Conservation (phyloP, 2,329 filamentous ascomycete species). For the Davidsoniella neocaledoniae region DNA sequence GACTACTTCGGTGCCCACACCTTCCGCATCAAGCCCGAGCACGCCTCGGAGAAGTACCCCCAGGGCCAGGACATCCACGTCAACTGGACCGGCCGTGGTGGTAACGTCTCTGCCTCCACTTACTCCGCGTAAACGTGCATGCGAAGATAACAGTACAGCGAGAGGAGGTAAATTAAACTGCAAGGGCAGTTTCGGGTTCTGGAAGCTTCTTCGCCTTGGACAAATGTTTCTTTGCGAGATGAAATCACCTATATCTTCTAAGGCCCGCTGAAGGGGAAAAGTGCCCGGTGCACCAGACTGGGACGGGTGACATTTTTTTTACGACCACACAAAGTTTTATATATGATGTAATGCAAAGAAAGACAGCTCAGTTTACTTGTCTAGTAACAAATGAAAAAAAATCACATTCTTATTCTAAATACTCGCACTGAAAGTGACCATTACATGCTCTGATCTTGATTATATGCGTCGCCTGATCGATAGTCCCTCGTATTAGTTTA, state of each 20-base stretch:
- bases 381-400: not conserved
- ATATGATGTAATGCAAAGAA: slow-evolving; percentile 13
- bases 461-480: no score
- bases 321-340: slow-evolving; percentile 7
- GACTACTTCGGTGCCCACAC: slow-evolving; percentile 98
- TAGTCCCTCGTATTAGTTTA: no score
- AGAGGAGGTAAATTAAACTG: slow-evolving; percentile 2
- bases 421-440: no score
- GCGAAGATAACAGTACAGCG: not conserved
- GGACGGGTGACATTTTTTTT: slow-evolving; percentile 10
- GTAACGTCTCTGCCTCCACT: slow-evolving; percentile 91
- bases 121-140: slow-evolving; percentile 68
- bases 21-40: slow-evolving; percentile 73
- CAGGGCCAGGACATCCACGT: slow-evolving; percentile 85
- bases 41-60: slow-evolving; percentile 61
- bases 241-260: not conserved
- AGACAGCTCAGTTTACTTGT: slow-evolving; percentile 2
- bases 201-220: not conserved
- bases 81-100: slow-evolving; percentile 98
- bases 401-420: no score
- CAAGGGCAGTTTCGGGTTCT: not conserved
- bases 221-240: not conserved
- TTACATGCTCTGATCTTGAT: no score
- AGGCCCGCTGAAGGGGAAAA: slow-evolving; percentile 6
- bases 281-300: slow-evolving; percentile 7